Evolutionary conservation across 2,329 filamentous ascomycete species (phyloP).

Genomic region (Mollisiaceae sp.): DNA sequence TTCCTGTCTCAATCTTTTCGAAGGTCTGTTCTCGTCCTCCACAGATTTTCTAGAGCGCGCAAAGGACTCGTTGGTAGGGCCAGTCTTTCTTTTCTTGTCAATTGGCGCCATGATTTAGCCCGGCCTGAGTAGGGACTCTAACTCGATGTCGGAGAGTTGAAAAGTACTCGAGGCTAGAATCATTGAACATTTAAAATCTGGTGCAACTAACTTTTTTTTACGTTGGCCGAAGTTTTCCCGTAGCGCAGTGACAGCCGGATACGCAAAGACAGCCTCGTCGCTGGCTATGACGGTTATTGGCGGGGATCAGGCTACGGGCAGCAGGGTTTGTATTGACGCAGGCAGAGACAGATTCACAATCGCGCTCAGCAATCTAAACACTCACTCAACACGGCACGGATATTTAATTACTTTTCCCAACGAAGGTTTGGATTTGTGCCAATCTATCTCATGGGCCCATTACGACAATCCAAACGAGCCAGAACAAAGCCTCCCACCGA

Average conservation of each 20-base stretch:
- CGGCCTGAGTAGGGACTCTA: neutral
- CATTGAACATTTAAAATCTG: constrained; percentile 2
- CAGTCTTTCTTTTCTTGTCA: constrained; percentile 42
- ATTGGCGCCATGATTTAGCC: constrained; percentile 40
- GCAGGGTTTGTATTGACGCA: neutral
- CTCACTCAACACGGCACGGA: neutral
- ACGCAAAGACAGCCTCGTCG: neutral
- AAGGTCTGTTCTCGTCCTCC: constrained; percentile 36
- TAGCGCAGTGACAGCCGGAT: neutral
- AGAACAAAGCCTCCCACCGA: constrained; percentile 34
- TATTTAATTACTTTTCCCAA: constrained; percentile 3
- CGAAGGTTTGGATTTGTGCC: constrained; percentile 13
- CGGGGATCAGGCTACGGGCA: neutral
- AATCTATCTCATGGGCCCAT: constrained; percentile 35
- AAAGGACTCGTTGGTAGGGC: constrained; percentile 43
- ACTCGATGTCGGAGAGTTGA: constrained; percentile 7
- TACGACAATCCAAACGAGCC: constrained; percentile 35
- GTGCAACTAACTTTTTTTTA: constrained; percentile 25
- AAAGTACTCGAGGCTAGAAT: neutral
- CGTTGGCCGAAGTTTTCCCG: constrained; percentile 7
- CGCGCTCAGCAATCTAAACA: neutral
- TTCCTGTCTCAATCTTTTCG: constrained; percentile 39
- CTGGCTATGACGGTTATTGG: neutral
- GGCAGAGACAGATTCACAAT: constrained; percentile 11
- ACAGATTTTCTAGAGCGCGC: constrained; percentile 38